phyloP scores from a whole-genome alignment of 306 rosid species.

The Neltuma alba region DNA sequence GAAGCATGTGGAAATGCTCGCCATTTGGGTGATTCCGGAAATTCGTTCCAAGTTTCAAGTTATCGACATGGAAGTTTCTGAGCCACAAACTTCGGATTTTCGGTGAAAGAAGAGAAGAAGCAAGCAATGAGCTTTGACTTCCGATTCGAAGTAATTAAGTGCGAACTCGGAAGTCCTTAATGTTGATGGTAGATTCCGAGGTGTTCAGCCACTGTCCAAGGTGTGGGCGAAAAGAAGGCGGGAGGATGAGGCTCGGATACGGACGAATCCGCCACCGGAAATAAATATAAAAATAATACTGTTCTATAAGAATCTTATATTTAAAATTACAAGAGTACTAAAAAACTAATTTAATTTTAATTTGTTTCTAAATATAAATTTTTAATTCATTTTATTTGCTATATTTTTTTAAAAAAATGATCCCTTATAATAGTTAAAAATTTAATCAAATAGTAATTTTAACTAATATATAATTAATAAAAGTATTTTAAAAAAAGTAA shows the following conservation, averaged over 20 bases:
- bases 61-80: slow-evolving; percentile 13
- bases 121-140: neutral
- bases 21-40: slow-evolving; percentile 44
- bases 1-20: slow-evolving; percentile 69
- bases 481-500: too few species aligned
- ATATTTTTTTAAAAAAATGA: too few species aligned
- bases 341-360: too few species aligned
- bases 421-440: too few species aligned
- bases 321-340: too few species aligned
- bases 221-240: slow-evolving; percentile 30
- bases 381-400: too few species aligned
- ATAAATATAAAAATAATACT: too few species aligned
- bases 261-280: slow-evolving; percentile 26
- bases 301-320: too few species aligned
- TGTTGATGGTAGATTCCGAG: neutral
- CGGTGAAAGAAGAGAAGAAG: neutral
- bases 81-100: neutral
- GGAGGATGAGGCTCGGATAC: slow-evolving; percentile 42
- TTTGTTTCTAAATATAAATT: too few species aligned
- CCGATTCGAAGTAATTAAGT: neutral
- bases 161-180: neutral
- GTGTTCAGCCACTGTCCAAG: neutral
- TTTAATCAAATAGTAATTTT: too few species aligned
- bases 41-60: slow-evolving; percentile 23
- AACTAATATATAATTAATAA: too few species aligned